phyloP scores from a whole-genome alignment of 2,329 filamentous ascomycete species.

The Cladophialophora yegresii region DNA sequence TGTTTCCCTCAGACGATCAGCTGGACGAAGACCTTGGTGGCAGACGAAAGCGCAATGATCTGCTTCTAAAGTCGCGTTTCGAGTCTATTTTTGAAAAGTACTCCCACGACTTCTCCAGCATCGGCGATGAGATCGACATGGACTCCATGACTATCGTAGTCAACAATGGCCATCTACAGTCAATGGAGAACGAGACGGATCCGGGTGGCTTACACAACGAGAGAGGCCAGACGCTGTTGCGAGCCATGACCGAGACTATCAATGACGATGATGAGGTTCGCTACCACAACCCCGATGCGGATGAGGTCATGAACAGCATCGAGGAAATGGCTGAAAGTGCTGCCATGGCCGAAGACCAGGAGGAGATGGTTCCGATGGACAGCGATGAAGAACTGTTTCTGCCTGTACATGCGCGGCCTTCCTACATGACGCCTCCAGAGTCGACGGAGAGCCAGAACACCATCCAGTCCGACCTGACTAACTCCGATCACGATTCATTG shows the following conservation, averaged over 20 bases:
- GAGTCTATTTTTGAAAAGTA: slow-evolving; percentile 91
- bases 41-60: slow-evolving; percentile 66
- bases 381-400: slow-evolving; percentile 26
- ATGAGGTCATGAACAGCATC: slow-evolving; percentile 35
- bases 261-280: slow-evolving; percentile 17
- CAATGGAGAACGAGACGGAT: slow-evolving; percentile 62
- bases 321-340: slow-evolving; percentile 36
- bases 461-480: not conserved
- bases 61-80: slow-evolving; percentile 77
- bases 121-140: slow-evolving; percentile 89
- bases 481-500: slow-evolving; percentile 27
- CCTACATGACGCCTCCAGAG: slow-evolving; percentile 9
- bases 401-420: not conserved
- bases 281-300: slow-evolving; percentile 19
- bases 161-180: slow-evolving; percentile 79
- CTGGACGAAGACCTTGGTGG: slow-evolving; percentile 36
- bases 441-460: slow-evolving; percentile 8
- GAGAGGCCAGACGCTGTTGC: slow-evolving; percentile 31
- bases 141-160: slow-evolving; percentile 79
- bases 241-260: slow-evolving; percentile 32
- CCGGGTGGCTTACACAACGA: slow-evolving; percentile 39
- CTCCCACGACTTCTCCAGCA: slow-evolving; percentile 74
- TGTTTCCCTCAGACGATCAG: slow-evolving; percentile 25
- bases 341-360: slow-evolving; percentile 24
- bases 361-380: slow-evolving; percentile 7